Base-by-base conservation (phyloP, 164 flowering plant species). In the Amborella trichopoda region DNA sequence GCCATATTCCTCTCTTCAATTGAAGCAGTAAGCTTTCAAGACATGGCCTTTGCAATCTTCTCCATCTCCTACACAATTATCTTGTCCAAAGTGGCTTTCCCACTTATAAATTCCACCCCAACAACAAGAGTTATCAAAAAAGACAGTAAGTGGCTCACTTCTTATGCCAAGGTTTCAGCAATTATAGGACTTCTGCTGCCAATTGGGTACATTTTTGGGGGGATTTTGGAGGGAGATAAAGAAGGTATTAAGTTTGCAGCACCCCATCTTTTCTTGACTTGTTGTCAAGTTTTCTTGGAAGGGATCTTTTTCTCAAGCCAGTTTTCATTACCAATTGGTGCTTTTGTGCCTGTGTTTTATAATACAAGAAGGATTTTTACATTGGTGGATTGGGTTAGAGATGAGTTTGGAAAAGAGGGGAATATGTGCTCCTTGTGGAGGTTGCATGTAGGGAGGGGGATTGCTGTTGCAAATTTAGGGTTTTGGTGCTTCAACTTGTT, bases 401-500 rank as follows among this genome's bases (percentile, higher is more conserved):
- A 11, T 19, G 97, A 89, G 68, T 25, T 78, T 9, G 53, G 33
- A 21, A 75, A 73, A 48, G 70, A 4, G 16, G 67, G 28, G 6
- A 67, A 47, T 19, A 32, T 27, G 3, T 75, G 73, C 16, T 63
- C 73, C 5, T 40, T 41, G 2, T 46, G 64, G 53, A 73, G 93
- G 45, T 23, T 80, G 50, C 49, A 39, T n/a, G 30, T 74, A 3
- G 96, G 87, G 1, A 64, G 74, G 50, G 75, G 38, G 0, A 76
- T 85, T 36, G 95, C 91, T 1, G 27, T 74, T 14, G 88, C 76
- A 0, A 85, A 81, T 47, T 23, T 80, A 71, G 77, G 23, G 33
- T 64, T 81, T 24, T 85, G 95, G 95, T 49, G 74, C 45, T 81
- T 70, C 61, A 85, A 85, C 67, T 52, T 85, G 46, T 77, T 81